Evolutionary conservation across 2,329 filamentous ascomycete species (phyloP).

Genomic region (Aspergillus hortae): DNA sequence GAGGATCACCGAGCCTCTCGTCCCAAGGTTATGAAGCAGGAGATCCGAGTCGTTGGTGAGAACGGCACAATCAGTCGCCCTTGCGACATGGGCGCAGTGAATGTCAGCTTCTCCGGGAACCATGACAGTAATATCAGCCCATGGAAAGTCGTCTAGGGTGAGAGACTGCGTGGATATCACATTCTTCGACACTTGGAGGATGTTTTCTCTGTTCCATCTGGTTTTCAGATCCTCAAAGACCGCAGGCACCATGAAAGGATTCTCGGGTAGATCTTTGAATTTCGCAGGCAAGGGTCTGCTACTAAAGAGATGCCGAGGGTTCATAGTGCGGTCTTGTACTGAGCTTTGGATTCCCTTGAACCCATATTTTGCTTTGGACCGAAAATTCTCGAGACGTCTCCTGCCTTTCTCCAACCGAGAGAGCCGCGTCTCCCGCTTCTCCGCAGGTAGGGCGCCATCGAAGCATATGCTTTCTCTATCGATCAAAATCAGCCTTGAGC

Average conservation of each 20-base stretch:
- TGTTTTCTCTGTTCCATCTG: conserved; percentile 30
- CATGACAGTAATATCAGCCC: conserved; percentile 48
- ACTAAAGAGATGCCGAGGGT: conserved; percentile 24
- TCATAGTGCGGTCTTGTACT: conserved; percentile 4
- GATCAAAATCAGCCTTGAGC: conserved; percentile 10
- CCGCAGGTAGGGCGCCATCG: conserved; percentile 71
- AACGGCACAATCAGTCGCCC: conserved; percentile 54
- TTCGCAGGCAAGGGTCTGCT: conserved; percentile 21
- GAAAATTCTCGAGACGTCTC: conserved; percentile 52
- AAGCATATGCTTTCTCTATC: conserved; percentile 71
- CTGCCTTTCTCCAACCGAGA: conserved; percentile 59
- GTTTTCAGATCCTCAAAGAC: conserved; percentile 67
- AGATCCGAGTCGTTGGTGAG: conserved; percentile 88
- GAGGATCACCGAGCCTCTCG: conserved; percentile 61
- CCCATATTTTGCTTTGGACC: conserved; percentile 32
- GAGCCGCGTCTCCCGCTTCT: conserved; percentile 62
- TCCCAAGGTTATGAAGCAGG: conserved; percentile 67
- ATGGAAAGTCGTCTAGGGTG: conserved; percentile 22
- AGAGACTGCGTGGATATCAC: conserved; percentile 26
- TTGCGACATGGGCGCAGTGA: conserved; percentile 68
- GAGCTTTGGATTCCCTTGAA: conserved; percentile 16
- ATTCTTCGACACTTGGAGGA: conserved; percentile 15
- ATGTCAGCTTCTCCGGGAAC: conserved; percentile 82
- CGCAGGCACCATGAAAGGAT: conserved; percentile 72
- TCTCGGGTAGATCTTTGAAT: conserved; percentile 46